Base-by-base conservation (phyloP, 2,329 filamentous ascomycete genomes). In the Xylaria sp. region DNA sequence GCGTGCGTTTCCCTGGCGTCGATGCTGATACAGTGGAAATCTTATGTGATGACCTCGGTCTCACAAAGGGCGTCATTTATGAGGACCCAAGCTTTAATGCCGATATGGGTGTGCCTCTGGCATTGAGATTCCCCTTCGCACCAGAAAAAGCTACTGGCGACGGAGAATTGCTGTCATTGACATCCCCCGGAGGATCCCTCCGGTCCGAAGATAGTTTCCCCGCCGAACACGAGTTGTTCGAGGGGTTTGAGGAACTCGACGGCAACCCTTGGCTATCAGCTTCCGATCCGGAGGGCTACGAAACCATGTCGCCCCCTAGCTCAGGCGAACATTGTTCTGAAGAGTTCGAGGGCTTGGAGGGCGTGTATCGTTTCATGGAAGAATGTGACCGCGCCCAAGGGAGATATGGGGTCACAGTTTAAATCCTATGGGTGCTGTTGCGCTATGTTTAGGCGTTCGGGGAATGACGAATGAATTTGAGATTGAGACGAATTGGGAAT, bases 1-100 rank as follows among this genome's bases (percentile, higher is more conserved):
- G 93, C 33, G 87, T 98, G 1, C 89, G 93, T 29, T 98, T 99
- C 72, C 93, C 93, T 0, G 95, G 95, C 3, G 93, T 95, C 64
- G 94, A 98, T 71, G 87, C 87, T 0, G 86, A 89, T 15, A 91
- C 91, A 0, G 90, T 97, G 0, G 92, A 96, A 72, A 81, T 83
- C 3, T 83, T 99, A 1, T 97, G 93, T 74, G 87, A 92, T 47
- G 95, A 99, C 73, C 83, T 96, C 10, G 91, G 90, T n/a, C 83
- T 99, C 7, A 87, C 89, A 64, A 85, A 92, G 54, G 95, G 95
- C 1, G 79, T 91, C 3, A 85, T 98, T 3, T 80, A 84, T 11
- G 90, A 98, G 78, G 95, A 98, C 66, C 65, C 76, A 31, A 87
- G 89, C 17, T 96, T 96, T 69, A 86, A 91, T 57, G 71, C 76